Conservation (phyloP, 768 basidiomycete genomes). For the Cystobasidium ongulense region DNA sequence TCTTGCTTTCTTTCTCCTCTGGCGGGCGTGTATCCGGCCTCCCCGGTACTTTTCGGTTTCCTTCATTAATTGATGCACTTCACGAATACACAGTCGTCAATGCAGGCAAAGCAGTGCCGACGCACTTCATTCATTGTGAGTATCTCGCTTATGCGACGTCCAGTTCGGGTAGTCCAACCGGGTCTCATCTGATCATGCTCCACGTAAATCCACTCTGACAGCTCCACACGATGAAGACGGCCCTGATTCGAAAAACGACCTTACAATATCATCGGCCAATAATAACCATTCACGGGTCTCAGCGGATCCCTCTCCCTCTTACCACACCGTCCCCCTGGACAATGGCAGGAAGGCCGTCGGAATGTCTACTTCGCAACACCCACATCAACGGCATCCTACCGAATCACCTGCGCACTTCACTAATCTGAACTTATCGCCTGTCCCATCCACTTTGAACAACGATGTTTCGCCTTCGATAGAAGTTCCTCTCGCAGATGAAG, state of each 20-base stretch:
- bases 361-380: background rate
- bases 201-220: too few relatives aligned
- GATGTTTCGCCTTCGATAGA: background rate
- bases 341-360: background rate
- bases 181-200: too few relatives aligned
- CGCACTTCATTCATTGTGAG: slow-evolving; percentile 18
- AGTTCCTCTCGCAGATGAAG: background rate
- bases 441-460: background rate
- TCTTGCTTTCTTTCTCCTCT: slow-evolving; percentile 1
- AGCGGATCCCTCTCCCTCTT: background rate
- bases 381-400: background rate
- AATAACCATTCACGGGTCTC: background rate
- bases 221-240: too few relatives aligned
- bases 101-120: slow-evolving; percentile 22
- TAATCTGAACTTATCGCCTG: background rate
- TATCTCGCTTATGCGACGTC: background rate
- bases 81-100: slow-evolving; percentile 11
- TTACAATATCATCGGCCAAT: too few relatives aligned
- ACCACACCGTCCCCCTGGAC: background rate
- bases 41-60: background rate
- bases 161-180: background rate
- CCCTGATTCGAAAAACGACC: too few relatives aligned
- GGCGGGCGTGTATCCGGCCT: background rate
- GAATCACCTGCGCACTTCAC: background rate
- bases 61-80: background rate